Conservation (phyloP, 2,329 filamentous ascomycete genomes). For the Ophiostoma australiae region DNA sequence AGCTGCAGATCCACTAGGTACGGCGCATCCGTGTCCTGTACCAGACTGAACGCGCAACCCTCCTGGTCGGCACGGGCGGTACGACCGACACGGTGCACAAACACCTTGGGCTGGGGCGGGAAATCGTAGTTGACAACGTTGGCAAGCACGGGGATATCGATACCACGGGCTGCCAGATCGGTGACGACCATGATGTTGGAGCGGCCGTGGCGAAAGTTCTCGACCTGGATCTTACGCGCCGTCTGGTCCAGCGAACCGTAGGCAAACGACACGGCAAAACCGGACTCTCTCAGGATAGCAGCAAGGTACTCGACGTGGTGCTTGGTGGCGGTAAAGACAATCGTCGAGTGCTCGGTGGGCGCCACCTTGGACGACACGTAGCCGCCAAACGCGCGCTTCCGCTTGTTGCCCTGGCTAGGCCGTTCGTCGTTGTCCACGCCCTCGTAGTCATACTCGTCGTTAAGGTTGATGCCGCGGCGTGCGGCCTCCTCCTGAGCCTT, state of each 20-base stretch:
- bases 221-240: conserved; percentile 84
- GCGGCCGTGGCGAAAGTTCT: conserved; percentile 77
- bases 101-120: conserved; percentile 92
- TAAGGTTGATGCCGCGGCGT: conserved; percentile 6
- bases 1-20: conserved; percentile 92
- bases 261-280: conserved; percentile 86
- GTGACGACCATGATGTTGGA: conserved; percentile 93
- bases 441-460: conserved; percentile 7
- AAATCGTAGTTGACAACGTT: conserved; percentile 99
- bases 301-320: conserved; percentile 95
- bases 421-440: background rate
- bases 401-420: conserved; percentile 46
- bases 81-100: conserved; percentile 90
- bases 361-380: conserved; percentile 55
- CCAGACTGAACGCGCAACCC: conserved; percentile 92
- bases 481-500: conserved; percentile 32
- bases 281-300: conserved; percentile 69
- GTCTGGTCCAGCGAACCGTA: conserved; percentile 94
- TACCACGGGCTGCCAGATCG: conserved; percentile 92
- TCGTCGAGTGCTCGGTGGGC: conserved; percentile 85
- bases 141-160: conserved; percentile 91
- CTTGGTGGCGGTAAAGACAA: conserved; percentile 91
- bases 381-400: conserved; percentile 67
- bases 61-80: conserved; percentile 89
- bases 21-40: conserved; percentile 80